phyloP scores from a whole-genome alignment of 108 stramenopile species.

The Seminavis robusta region DNA sequence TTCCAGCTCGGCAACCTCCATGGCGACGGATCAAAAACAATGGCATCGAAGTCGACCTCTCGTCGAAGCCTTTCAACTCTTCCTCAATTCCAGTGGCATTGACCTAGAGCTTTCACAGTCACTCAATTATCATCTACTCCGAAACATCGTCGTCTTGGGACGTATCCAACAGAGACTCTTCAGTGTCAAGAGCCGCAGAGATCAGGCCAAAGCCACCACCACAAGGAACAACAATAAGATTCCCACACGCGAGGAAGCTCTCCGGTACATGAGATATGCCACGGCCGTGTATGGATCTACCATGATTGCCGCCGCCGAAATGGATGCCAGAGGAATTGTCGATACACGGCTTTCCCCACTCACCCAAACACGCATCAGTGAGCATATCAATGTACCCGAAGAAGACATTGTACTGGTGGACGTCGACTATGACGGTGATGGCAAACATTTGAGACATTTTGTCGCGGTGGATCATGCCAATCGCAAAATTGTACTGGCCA shows the following conservation, averaged over 20 bases:
- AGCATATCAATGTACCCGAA: conserved; percentile 34
- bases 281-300: conserved; percentile 42
- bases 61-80: conserved; percentile 19
- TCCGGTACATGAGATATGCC: conserved; percentile 35
- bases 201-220: conserved; percentile 4
- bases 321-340: conserved; percentile 18
- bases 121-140: conserved; percentile 11
- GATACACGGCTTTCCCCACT: not conserved
- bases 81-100: conserved; percentile 21
- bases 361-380: conserved; percentile 11
- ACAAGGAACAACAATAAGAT: conserved; percentile 3
- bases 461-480: conserved; percentile 35
- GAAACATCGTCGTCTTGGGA: conserved; percentile 19
- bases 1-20: conserved; percentile 14
- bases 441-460: conserved; percentile 26
- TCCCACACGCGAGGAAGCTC: not conserved
- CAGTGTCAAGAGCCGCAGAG: not conserved
- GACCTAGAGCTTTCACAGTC: conserved; percentile 28
- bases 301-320: conserved; percentile 41
- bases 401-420: conserved; percentile 36
- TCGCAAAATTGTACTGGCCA: conserved; percentile 30
- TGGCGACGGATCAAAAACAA: conserved; percentile 17
- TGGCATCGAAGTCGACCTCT: conserved; percentile 8
- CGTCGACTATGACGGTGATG: conserved; percentile 17
- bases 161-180: conserved; percentile 17